Evolutionary conservation across 2,329 filamentous ascomycete species (phyloP).

Genomic region (Pseudogymnoascus sp.): DNA sequence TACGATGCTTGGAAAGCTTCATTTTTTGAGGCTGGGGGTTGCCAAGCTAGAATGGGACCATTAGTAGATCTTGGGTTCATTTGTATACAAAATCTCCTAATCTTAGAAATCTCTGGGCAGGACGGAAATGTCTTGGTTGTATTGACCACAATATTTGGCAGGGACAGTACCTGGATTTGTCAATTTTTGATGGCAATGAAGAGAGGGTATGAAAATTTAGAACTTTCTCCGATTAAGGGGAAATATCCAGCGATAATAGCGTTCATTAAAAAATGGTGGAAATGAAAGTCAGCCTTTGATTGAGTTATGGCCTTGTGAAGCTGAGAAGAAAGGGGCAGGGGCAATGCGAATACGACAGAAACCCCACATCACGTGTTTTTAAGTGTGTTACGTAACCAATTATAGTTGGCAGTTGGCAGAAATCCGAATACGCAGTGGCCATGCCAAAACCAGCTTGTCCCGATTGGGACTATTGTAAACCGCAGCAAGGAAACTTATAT

Average conservation of each 20-base stretch:
- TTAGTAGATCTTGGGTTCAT: neutral
- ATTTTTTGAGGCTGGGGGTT: neutral
- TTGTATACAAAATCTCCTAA: constrained; percentile 6
- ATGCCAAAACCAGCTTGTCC: neutral
- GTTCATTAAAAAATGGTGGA: neutral
- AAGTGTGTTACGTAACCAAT: neutral
- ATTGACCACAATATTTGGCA: neutral
- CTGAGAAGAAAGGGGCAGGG: neutral
- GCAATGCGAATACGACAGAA: constrained; percentile 2
- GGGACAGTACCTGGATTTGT: neutral
- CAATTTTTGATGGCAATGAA: neutral
- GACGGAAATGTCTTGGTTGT: neutral
- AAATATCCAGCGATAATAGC: neutral
- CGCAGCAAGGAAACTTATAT: constrained; percentile 3
- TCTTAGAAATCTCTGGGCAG: neutral
- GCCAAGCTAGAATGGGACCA: constrained; percentile 1
- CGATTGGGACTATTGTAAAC: constrained; percentile 5
- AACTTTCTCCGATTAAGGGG: neutral
- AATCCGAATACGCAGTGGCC: neutral
- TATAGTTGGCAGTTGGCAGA: neutral
- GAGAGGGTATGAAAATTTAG: neutral
- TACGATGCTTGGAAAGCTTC: neutral
- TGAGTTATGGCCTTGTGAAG: neutral
- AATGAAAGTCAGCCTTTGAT: neutral
- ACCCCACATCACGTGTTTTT: neutral